These are phyloP conservation scores for Magnusiomyces suaveolens DNA, from an alignment of 1,139 yeast genomes.

Conservation along the genomic window DNA sequence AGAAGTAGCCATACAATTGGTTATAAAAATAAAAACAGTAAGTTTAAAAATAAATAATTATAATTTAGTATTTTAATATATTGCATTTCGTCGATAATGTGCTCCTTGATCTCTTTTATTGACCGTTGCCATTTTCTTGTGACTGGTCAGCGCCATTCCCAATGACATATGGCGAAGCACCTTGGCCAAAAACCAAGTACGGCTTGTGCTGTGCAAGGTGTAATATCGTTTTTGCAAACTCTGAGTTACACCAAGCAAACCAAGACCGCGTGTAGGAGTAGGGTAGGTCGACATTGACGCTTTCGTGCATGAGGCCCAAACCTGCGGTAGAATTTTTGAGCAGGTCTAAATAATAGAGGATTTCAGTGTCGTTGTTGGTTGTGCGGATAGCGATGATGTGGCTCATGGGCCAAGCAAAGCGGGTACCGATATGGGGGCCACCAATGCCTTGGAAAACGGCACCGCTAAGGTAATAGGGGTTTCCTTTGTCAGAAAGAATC, in stretches of 20 bases:
- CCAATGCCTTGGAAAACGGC: conserved; percentile 64
- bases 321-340: conserved; percentile 60
- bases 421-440: conserved; percentile 81
- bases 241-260: conserved; percentile 95
- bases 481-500: conserved; percentile 60
- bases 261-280: conserved; percentile 54
- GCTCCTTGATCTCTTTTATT: too few species aligned
- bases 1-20: too few species aligned
- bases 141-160: neutral
- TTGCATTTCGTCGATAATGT: too few species aligned
- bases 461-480: conserved; percentile 69
- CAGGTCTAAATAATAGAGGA: conserved; percentile 40
- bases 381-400: conserved; percentile 66
- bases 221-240: conserved; percentile 74
- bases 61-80: too few species aligned
- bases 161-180: neutral
- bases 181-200: conserved; percentile 48
- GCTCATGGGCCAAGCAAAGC: conserved; percentile 88
- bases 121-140: too few species aligned
- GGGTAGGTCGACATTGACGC: conserved; percentile 54
- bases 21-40: too few species aligned
- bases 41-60: too few species aligned
- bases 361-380: conserved; percentile 60
- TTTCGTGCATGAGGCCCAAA: conserved; percentile 78
- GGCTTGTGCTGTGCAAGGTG: conserved; percentile 70